phyloP scores from a whole-genome alignment of 441 rosid genomes.

The Croton setiger region DNA sequence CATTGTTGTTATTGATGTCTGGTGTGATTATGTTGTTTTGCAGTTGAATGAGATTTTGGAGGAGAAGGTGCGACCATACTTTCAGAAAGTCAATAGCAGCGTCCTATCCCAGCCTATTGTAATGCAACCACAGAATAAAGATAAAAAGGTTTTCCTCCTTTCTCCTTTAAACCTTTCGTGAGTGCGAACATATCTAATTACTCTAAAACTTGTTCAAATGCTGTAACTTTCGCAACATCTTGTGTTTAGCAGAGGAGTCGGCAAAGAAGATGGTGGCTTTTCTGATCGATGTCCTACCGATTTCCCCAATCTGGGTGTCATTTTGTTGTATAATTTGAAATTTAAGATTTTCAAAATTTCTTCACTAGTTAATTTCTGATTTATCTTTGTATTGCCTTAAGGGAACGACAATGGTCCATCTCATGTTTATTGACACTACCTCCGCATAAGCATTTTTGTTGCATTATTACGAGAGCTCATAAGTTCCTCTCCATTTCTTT shows the following conservation, averaged over 20 bases:
- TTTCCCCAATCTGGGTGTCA: not conserved
- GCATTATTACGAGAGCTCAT: no score
- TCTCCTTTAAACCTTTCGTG: not conserved
- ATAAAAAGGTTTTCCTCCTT: conserved; percentile 38
- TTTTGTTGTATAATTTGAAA: not conserved
- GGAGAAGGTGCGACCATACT: conserved; percentile 76
- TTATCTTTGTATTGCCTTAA: not conserved
- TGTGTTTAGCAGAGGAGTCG: conserved; percentile 39
- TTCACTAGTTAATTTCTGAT: not conserved
- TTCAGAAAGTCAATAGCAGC: conserved; percentile 39
- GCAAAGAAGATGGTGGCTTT: conserved; percentile 66
- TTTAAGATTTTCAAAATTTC: not conserved
- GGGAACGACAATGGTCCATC: no score
- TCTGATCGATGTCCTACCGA: conserved; percentile 29
- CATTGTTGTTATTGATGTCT: not conserved
- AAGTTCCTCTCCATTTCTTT: no score
- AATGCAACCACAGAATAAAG: conserved; percentile 41
- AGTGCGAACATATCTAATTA: not conserved
- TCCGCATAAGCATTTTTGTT: no score
- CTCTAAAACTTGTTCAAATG: not conserved
- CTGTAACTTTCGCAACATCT: not conserved
- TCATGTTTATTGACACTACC: no score
- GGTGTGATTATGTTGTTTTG: conserved; percentile 13
- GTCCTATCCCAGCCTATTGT: conserved; percentile 63
- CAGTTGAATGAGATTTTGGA: conserved; percentile 81